Evolutionary conservation across 2,329 filamentous ascomycete genomes (phyloP), one percentile per base, ranked within the genome.

Genomic region (Pestalotiopsis sp.): DNA sequence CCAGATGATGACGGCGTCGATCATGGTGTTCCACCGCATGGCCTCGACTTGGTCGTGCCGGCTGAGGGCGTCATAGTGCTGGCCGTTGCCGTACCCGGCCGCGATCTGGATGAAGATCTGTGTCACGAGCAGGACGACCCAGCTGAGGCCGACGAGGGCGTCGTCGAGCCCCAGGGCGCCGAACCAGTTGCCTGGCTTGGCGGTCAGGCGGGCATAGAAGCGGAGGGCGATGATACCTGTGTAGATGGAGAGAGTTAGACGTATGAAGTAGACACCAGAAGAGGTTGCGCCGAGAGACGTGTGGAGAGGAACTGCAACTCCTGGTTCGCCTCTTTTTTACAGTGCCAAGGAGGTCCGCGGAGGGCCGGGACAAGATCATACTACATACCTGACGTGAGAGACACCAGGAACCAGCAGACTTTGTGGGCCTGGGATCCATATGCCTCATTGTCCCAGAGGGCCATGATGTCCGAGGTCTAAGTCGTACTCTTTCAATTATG

Each of bases 21-120:
- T 66, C 41, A 66, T 57, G 45, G 64, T 66, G 25, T 58, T 66
- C 64, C 64, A 66, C 6, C 57, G 31, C 64, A 66, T 57, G 25
- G 49, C 64, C 39, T 66, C 25, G 49, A 66, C 52, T 49, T 66
- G 64, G 41, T 58, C 25, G 25, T 23, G 5, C 0, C 45, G 41
- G 25, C 20, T 27, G 12, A 66, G 64, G 13, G 6, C n/a, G 13
- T 57, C 64, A 25, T 57, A 66, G 49, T 66, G 64, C 45, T 20
- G 2, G 31, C 64, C 64, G 27, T 52, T 45, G n/a, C 64, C 64
- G 20, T 66, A 39, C 13, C 23, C 49, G 7, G 64, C 64, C 6
- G 64, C 64, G 13, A 66, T 14, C 9, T 45, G 39, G 17, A 66
- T 66, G 45, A 66, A 66, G 23, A 66, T 58, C 45, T 66, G 64